Evolutionary conservation across 1,284 basidiomycete genomes (phyloP), one percentile per base, ranked within the genome.

Genomic region (Pseudozyma pruni): DNA sequence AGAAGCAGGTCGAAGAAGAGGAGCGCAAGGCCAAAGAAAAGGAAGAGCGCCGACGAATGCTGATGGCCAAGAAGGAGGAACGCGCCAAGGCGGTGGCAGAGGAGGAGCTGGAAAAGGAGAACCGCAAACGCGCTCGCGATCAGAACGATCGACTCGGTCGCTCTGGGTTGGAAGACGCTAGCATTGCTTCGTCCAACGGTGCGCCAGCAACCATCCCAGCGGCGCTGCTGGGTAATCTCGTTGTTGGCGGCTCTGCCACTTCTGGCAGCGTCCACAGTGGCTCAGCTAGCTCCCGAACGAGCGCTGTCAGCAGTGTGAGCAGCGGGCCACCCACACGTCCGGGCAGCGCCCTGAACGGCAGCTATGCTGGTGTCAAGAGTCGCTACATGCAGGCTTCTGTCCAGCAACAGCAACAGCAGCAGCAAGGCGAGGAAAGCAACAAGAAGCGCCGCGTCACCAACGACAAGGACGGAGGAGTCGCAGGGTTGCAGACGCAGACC

Each of bases 1-100:
- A 70, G 45, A 70, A 71, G 56, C 68, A 74, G 38, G 62, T 47
- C 13, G 72, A 74, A 32, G 72, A 74, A 33, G 72, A 70, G 32
- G 72, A 74, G 59, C 57, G 72, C 50, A 69, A 66, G 33, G 43
- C 52, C 19, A 74, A 63, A 41, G 71, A 74, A 48, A 63, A 66
- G 43, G 67, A 74, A 29, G 72, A 74, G 55, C 72, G 72, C 17
- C 63, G 58, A 45, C 53, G 57, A 38, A 48, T 70, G 56, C 56
- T 69, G 32, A 25, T 64, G 54, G 70, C 70, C 19, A 63, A 64
- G 56, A 69, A 64, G 53, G 59, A 66, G 40, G 62, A 60, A 33
- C 56, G 64, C 20, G 71, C 71, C 16, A 61, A 58, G 39, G 66
- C 67, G 17, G 53, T 56, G n/a, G 67, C 53, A 5, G 61, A 69